A percentile compares a stretch with the other conserved stretches of the same genome.
phyloP scores from a whole-genome alignment of 1,284 basidiomycete genomes.

The Ceratobasidium theobromae region DNA sequence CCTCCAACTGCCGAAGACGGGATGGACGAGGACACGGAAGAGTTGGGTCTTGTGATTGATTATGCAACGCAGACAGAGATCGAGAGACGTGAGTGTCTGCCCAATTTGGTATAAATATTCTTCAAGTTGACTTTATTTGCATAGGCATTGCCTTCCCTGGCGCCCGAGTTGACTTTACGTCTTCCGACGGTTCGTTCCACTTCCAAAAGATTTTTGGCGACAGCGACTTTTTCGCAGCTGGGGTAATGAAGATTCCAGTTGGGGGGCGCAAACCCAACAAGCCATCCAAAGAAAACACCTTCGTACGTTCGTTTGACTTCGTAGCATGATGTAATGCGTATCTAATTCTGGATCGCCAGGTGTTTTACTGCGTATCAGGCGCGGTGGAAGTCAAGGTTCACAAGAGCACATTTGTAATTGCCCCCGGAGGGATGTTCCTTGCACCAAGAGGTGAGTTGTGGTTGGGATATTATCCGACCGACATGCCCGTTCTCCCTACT shows the following conservation, averaged over 20 bases:
- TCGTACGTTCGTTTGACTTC: constrained; percentile 58
- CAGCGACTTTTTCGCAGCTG: constrained; percentile 86
- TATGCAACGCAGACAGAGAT: constrained; percentile 63
- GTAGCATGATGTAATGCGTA: background rate
- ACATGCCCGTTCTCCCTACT: background rate
- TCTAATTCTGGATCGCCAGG: constrained; percentile 56
- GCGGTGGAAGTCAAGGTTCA: constrained; percentile 85
- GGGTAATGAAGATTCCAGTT: constrained; percentile 80
- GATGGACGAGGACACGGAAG: constrained; percentile 81
- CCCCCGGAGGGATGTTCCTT: constrained; percentile 84
- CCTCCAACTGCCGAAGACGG: constrained; percentile 64
- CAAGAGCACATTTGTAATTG: constrained; percentile 72
- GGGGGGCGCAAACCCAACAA: constrained; percentile 82
- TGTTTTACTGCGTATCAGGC: constrained; percentile 86
- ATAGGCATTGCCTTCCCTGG: constrained; percentile 50
- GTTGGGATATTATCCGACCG: background rate
- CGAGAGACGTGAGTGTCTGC: constrained; percentile 61
- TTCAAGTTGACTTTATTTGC: background rate
- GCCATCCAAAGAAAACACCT: constrained; percentile 90
- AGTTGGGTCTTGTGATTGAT: constrained; percentile 69
- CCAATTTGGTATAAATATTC: background rate
- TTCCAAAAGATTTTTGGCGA: constrained; percentile 98
- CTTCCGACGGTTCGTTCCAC: constrained; percentile 66
- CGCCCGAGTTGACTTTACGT: constrained; percentile 47
- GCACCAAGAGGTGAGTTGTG: constrained; percentile 77